Evolutionary conservation across 2,329 filamentous ascomycete genomes (phyloP).

Genomic region (Trichophyton benhamiae): DNA sequence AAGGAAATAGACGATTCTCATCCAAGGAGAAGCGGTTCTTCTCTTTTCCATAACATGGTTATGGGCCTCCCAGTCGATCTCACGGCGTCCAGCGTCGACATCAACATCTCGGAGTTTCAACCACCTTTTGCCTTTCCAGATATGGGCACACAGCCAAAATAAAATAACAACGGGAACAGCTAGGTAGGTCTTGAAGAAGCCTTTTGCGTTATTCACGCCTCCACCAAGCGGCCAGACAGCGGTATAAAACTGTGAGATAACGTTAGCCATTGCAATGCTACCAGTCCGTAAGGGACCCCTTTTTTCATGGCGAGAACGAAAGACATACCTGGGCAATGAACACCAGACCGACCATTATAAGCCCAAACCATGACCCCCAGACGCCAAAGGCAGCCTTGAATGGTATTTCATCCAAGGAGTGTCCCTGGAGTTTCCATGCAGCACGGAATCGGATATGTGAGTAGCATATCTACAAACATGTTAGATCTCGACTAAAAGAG

Average conservation of each 20-base stretch:
- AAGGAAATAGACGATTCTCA: slow-evolving; percentile 10
- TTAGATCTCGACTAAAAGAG: neutral
- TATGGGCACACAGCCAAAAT: slow-evolving; percentile 46
- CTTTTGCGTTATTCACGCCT: slow-evolving; percentile 12
- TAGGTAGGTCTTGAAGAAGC: slow-evolving; percentile 23
- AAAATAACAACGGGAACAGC: slow-evolving; percentile 20
- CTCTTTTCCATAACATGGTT: slow-evolving; percentile 28
- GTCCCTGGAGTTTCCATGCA: slow-evolving; percentile 48
- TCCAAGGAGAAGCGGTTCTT: slow-evolving; percentile 8
- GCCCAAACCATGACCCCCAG: slow-evolving; percentile 48
- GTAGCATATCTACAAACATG: slow-evolving; percentile 39
- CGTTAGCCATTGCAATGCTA: neutral
- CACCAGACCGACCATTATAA: slow-evolving; percentile 42
- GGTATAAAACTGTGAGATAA: slow-evolving; percentile 18
- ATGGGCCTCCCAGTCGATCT: slow-evolving; percentile 54
- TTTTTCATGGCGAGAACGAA: too few relatives aligned
- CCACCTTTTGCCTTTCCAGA: slow-evolving; percentile 55
- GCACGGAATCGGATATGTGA: slow-evolving; percentile 56
- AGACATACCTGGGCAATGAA: slow-evolving; percentile 36
- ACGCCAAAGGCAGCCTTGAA: slow-evolving; percentile 49
- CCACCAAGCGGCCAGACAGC: slow-evolving; percentile 18
- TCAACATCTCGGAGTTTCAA: slow-evolving; percentile 50
- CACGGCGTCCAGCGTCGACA: slow-evolving; percentile 52
- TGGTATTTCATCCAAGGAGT: slow-evolving; percentile 49
- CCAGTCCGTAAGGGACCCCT: too few relatives aligned